Conservation (phyloP, 2,329 filamentous ascomycete species). For the Didymosphaeria variabile region DNA sequence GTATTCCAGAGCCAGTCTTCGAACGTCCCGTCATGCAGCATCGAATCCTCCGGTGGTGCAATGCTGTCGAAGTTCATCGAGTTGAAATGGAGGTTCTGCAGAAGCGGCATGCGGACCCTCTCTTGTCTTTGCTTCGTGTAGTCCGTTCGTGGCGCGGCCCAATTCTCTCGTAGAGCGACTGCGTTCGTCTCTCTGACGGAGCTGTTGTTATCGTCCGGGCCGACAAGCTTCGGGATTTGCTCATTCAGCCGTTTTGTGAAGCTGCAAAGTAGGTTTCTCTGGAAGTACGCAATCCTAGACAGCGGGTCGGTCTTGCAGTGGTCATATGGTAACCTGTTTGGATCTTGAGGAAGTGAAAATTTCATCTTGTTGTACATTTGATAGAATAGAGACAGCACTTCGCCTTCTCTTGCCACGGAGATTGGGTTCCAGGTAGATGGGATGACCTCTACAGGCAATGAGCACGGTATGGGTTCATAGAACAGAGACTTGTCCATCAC, state of each 20-base stretch:
- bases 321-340: constrained; percentile 6
- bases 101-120: constrained; percentile 19
- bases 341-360: constrained; percentile 22
- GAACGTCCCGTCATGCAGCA: constrained; percentile 11
- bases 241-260: constrained; percentile 30
- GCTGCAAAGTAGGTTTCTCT: constrained; percentile 24
- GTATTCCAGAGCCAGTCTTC: constrained; percentile 34
- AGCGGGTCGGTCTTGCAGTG: constrained; percentile 19
- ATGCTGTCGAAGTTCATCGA: constrained; percentile 31
- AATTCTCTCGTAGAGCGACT: not conserved
- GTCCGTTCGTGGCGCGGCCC: constrained; percentile 1
- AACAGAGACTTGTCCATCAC: constrained; percentile 15
- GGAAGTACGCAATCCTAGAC: constrained; percentile 27
- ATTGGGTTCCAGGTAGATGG: constrained; percentile 28
- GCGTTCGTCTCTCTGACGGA: not conserved
- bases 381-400: constrained; percentile 25
- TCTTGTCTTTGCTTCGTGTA: constrained; percentile 7
- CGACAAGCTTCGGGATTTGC: constrained; percentile 4
- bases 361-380: constrained; percentile 28
- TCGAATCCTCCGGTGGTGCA: constrained; percentile 11
- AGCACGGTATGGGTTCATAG: not conserved
- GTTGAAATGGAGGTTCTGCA: constrained; percentile 25
- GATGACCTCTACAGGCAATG: constrained; percentile 4
- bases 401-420: constrained; percentile 25
- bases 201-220: not conserved